These are phyloP conservation scores for Cenococcum geophilum DNA, from an alignment of 495 filamentous ascomycete genomes.

Conservation along the genomic window DNA sequence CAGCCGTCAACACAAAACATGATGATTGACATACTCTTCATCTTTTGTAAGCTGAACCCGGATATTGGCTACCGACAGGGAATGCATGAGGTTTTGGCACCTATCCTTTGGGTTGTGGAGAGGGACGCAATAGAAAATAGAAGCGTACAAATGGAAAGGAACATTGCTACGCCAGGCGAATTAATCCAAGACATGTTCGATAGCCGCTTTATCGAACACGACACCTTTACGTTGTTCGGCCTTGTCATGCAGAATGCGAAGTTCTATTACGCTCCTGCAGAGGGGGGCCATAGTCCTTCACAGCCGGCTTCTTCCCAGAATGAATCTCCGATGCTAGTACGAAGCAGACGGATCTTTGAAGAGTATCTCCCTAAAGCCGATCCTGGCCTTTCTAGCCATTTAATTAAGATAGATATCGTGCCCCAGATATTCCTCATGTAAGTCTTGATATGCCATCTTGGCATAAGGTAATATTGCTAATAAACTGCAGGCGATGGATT, in stretches of 20 bases:
- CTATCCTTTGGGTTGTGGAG: conserved; percentile 81
- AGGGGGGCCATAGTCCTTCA: conserved; percentile 9
- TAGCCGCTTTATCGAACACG: conserved; percentile 71
- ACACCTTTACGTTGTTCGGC: conserved; percentile 80
- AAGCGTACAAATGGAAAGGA: conserved; percentile 19
- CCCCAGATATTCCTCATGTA: conserved; percentile 95
- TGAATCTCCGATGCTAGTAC: conserved; percentile 74
- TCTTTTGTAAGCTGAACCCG: conserved; percentile 90
- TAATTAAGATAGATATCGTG: conserved; percentile 80
- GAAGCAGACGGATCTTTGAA: conserved; percentile 80
- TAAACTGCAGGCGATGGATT: conserved; percentile 71
- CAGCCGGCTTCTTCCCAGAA: conserved; percentile 39
- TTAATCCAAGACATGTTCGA: conserved; percentile 63
- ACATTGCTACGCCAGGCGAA: conserved; percentile 37
- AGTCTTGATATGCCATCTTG: conserved; percentile 31
- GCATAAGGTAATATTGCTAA: not conserved
- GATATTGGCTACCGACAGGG: conserved; percentile 88
- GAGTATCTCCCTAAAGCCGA: conserved; percentile 70
- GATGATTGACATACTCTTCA: conserved; percentile 82
- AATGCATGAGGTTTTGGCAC: conserved; percentile 93
- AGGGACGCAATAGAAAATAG: conserved; percentile 63
- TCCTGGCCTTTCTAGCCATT: conserved; percentile 71
- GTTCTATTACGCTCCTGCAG: conserved; percentile 71
- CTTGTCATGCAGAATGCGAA: conserved; percentile 81
- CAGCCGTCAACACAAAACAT: conserved; percentile 69